A percentile compares a stretch with the other conserved stretches of the same genome.
Conservation (phyloP, 1,284 basidiomycete species). For the Fereydounia khargensis region DNA sequence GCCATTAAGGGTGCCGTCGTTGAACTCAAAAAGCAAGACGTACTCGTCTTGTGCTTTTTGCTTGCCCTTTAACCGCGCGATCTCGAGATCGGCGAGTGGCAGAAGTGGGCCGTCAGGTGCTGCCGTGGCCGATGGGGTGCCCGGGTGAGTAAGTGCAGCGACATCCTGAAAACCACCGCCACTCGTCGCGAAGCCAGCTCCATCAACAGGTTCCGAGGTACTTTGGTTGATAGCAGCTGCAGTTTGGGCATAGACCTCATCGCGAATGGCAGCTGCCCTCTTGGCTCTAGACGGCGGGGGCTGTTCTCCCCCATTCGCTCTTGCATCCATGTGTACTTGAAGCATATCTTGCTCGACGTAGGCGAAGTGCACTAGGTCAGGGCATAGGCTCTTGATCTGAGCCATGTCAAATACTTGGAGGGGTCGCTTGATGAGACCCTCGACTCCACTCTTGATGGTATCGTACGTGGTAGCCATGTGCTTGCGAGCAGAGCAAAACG, state of each 20-base stretch:
- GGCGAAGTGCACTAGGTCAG: conserved; percentile 76
- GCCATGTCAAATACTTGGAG: conserved; percentile 76
- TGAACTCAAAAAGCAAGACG: conserved; percentile 58
- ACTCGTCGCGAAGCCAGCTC: conserved; percentile 16
- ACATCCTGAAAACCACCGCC: conserved; percentile 34
- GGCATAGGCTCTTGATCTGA: conserved; percentile 83
- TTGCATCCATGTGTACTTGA: conserved; percentile 63
- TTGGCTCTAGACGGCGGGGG: not conserved
- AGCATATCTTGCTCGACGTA: conserved; percentile 72
- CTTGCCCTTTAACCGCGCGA: conserved; percentile 28
- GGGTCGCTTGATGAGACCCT: conserved; percentile 72
- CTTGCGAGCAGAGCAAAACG: conserved; percentile 79
- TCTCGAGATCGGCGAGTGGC: conserved; percentile 20
- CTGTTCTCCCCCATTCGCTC: conserved; percentile 16
- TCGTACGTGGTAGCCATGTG: conserved; percentile 78
- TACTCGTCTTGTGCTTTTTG: conserved; percentile 42
- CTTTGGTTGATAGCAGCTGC: conserved; percentile 25
- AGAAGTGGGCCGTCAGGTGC: conserved; percentile 12
- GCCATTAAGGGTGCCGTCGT: conserved; percentile 58
- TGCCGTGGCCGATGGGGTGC: too few relatives aligned
- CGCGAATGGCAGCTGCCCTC: conserved; percentile 5
- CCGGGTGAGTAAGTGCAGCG: conserved; percentile 7
- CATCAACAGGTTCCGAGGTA: conserved; percentile 13
- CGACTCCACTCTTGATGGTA: conserved; percentile 72
- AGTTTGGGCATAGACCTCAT: conserved; percentile 35